Evolutionary conservation across 2,329 filamentous ascomycete species (phyloP).

Genomic region (Podosphaera fusca): DNA sequence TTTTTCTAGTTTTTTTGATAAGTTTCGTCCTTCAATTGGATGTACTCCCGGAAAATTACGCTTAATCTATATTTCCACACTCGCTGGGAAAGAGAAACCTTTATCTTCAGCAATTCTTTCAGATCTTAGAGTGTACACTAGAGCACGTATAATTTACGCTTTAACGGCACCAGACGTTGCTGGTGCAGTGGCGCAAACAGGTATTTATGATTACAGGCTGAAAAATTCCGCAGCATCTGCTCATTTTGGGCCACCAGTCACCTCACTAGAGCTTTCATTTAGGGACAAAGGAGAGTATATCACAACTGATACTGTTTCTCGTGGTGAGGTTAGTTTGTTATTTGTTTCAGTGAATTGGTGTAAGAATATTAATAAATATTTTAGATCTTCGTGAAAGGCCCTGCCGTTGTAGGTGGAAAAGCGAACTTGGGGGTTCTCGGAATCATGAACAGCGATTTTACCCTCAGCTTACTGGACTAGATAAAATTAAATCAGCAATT

Average conservation of each 20-base stretch:
- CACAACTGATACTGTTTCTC: conserved; percentile 36
- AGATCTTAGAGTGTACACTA: conserved; percentile 60
- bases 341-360: conserved; percentile 1
- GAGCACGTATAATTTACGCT: conserved; percentile 64
- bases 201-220: conserved; percentile 65
- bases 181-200: conserved; percentile 69
- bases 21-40: conserved; percentile 33
- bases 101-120: conserved; percentile 42
- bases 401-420: conserved; percentile 47
- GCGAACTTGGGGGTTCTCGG: conserved; percentile 39
- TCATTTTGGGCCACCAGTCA: conserved; percentile 68
- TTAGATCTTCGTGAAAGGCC: conserved; percentile 34
- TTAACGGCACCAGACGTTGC: conserved; percentile 65
- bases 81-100: conserved; percentile 24
- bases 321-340: conserved; percentile 34
- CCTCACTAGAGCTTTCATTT: conserved; percentile 56
- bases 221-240: conserved; percentile 19
- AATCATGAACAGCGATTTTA: conserved; percentile 48
- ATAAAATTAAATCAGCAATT: background rate
- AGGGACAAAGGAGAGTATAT: conserved; percentile 35
- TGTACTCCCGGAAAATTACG: conserved; percentile 51
- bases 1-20: conserved; percentile 36
- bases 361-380: conserved; percentile 26
- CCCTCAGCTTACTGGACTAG: conserved; percentile 26
- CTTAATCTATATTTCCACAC: conserved; percentile 57